Conservation (phyloP, 2,329 filamentous ascomycete species). For the Metarhizium brunneum region DNA sequence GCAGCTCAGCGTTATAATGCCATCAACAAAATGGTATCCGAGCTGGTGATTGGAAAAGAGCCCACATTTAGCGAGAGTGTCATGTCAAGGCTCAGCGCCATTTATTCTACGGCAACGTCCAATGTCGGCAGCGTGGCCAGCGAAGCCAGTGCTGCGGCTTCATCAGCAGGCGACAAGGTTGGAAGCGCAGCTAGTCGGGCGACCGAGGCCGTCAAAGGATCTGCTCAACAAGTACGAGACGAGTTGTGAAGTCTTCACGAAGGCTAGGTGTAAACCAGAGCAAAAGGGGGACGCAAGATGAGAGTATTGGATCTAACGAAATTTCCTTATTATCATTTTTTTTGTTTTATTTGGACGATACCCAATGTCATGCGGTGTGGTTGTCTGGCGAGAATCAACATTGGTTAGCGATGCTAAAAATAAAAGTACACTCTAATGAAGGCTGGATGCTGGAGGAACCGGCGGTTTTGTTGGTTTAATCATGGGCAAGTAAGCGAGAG, state of each 20-base stretch:
- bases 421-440: not conserved
- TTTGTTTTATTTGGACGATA: conserved; percentile 2
- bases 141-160: conserved; percentile 22
- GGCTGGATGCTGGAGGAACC: not conserved
- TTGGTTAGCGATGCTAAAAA: not conserved
- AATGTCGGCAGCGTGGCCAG: conserved; percentile 36
- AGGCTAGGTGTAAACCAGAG: not conserved
- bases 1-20: conserved; percentile 57
- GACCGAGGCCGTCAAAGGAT: conserved; percentile 33
- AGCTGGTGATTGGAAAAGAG: conserved; percentile 69
- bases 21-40: conserved; percentile 64
- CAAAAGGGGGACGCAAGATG: not conserved
- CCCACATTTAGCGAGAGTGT: conserved; percentile 76
- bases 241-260: conserved; percentile 27
- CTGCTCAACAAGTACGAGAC: conserved; percentile 25
- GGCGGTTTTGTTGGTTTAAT: not conserved
- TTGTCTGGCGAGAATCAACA: not conserved
- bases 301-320: not conserved
- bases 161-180: conserved; percentile 25
- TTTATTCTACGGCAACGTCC: conserved; percentile 59
- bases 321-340: not conserved
- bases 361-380: conserved; percentile 1
- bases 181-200: conserved; percentile 29
- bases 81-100: conserved; percentile 59
- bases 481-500: not conserved